Base-by-base conservation (phyloP, 768 basidiomycete genomes). In the Pulveroboletus sp. region DNA sequence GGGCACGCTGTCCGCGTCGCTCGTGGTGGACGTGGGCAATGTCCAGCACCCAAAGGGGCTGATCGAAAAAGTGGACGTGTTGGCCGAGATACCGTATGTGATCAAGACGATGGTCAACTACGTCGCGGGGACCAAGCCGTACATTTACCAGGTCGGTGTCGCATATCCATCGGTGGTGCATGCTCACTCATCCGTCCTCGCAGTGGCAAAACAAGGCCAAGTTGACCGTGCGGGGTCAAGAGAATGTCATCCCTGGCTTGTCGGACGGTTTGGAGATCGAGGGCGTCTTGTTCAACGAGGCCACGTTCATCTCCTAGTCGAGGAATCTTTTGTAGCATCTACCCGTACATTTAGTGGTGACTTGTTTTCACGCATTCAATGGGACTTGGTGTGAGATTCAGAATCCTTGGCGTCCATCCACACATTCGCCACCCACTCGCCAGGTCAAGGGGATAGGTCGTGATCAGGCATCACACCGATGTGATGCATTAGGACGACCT, bases 21-120 rank as follows among this genome's bases (percentile, higher is more conserved):
- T 89, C 32, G 57, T 72, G 19, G 71, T 78, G 29, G 79, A 84
- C 48, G 69, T 93, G 38, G 85, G 89, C 21, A 65, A 71, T 42
- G 69, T 80, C 23, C 67, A 71, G 46, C 65, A 70, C n/a, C 81
- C 83, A 13, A 82, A 80, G 33, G 92, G 91, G 1, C 71, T 97
- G 57, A 78, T 94, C 43, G 90, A 93, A 68, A 94, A 95, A 69
- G 90, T 98, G 23, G 94, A 99, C 61, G 84, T 98, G 3, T 78
- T 99, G 9, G 94, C 89, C 6, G 94, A 99, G 73, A 90, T 97
- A 55, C 97, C 97, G 11, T 84, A 86, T 51, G 83, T 95, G 46
- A 71, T 99, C 66, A 92, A 93, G 74, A 82, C 93, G 68, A 86
- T 93, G 52, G 84, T 99, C 56, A 91, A 86, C 62, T 95, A 95